These are phyloP conservation scores for Daldinia eschscholtzii DNA, from an alignment of 2,329 filamentous ascomycete genomes.

Conservation along the genomic window DNA sequence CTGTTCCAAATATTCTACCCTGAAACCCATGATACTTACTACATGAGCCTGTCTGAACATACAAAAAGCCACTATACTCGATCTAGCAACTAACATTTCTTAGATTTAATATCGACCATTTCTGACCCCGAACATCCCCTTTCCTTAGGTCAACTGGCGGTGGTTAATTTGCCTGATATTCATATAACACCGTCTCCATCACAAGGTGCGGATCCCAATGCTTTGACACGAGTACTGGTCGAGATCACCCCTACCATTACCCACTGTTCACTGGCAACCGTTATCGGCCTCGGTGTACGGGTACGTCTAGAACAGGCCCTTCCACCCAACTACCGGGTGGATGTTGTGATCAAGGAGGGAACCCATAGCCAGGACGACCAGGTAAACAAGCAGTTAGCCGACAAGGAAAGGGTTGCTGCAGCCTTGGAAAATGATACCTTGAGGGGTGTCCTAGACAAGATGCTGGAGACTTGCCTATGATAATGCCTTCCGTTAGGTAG, in stretches of 20 bases:
- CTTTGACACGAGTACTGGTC: constrained; percentile 80
- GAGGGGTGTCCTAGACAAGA: constrained; percentile 89
- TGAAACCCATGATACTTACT: constrained; percentile 9
- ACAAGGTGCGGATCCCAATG: constrained; percentile 64
- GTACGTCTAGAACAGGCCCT: constrained; percentile 91
- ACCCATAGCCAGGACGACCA: constrained; percentile 96
- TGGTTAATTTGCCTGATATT: constrained; percentile 97
- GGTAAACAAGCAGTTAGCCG: constrained; percentile 94
- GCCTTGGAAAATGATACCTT: constrained; percentile 94
- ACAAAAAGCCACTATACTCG: neutral
- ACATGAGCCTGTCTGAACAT: neutral
- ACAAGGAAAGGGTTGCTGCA: constrained; percentile 96
- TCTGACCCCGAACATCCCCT: constrained; percentile 97
- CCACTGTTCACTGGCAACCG: constrained; percentile 95
- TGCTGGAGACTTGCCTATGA: constrained; percentile 87
- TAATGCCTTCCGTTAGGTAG: constrained; percentile 3
- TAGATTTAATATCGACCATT: constrained; percentile 94
- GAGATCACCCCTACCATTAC: constrained; percentile 96
- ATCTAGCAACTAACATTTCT: constrained; percentile 44
- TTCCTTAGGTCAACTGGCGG: constrained; percentile 90
- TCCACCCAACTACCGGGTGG: constrained; percentile 90
- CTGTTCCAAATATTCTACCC: constrained; percentile 16
- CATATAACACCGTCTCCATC: constrained; percentile 77
- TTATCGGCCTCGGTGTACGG: constrained; percentile 93
- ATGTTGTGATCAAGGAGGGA: constrained; percentile 94